phyloP scores from a whole-genome alignment of 2,329 filamentous ascomycete genomes.

The Aureobasidium sp. region DNA sequence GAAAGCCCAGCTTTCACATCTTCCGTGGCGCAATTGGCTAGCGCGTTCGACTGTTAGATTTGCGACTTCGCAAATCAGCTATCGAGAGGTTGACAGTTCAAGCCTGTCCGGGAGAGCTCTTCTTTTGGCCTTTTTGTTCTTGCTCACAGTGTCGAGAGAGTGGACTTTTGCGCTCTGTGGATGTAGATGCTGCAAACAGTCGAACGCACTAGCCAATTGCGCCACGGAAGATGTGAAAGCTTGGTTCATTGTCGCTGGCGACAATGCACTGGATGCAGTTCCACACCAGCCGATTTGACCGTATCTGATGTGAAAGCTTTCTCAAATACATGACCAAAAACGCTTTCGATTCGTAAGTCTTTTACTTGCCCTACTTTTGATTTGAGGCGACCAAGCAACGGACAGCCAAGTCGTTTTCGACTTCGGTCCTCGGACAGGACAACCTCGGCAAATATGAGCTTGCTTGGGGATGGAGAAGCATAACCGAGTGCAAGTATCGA shows the following conservation, averaged over 20 bases:
- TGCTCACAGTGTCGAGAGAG: not conserved
- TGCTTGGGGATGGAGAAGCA: too few relatives aligned
- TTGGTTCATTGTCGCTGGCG: not conserved
- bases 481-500: too few relatives aligned
- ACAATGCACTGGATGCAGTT: not conserved
- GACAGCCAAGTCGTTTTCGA: too few relatives aligned
- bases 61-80: not conserved
- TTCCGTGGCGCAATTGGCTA: conserved; percentile 16
- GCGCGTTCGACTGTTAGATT: conserved; percentile 15
- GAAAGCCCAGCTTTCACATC: conserved; percentile 3
- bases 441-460: too few relatives aligned
- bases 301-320: too few relatives aligned
- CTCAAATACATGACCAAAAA: not conserved
- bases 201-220: not conserved
- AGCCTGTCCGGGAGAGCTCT: conserved; percentile 1
- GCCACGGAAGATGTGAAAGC: not conserved
- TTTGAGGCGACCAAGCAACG: too few relatives aligned
- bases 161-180: not conserved
- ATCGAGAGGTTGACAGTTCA: conserved; percentile 6
- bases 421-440: too few relatives aligned
- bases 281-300: too few relatives aligned
- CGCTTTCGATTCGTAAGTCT: too few relatives aligned
- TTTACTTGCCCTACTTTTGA: not conserved
- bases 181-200: not conserved
- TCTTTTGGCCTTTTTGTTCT: not conserved